Evolutionary conservation across 371 early-diverging fungal genomes (phyloP).

Genomic region (Rhizopus arrhizus): DNA sequence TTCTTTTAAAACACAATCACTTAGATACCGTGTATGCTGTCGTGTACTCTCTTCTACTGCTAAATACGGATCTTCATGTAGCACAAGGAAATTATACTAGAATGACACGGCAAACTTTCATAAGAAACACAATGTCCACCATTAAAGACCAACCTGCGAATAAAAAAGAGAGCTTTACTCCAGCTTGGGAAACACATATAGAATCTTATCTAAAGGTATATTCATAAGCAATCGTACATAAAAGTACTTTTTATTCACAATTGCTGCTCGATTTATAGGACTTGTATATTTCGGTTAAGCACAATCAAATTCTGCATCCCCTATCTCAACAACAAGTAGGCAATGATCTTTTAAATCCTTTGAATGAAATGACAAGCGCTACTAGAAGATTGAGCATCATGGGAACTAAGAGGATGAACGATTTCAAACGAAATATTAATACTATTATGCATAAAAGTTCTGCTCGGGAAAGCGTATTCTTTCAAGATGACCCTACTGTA

Average conservation of each 20-base stretch:
- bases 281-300: constrained; percentile 75
- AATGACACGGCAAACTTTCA: constrained; percentile 65
- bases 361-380: not conserved
- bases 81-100: constrained; percentile 68
- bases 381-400: constrained; percentile 18
- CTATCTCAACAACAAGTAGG: constrained; percentile 16
- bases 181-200: constrained; percentile 48
- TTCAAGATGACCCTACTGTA: constrained; percentile 36
- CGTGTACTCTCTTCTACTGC: constrained; percentile 80
- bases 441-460: constrained; percentile 31
- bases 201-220: constrained; percentile 44
- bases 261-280: constrained; percentile 46
- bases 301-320: constrained; percentile 76
- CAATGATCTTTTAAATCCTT: constrained; percentile 3
- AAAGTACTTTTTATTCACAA: not conserved
- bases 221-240: not conserved
- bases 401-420: constrained; percentile 31
- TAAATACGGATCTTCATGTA: constrained; percentile 92
- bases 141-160: constrained; percentile 44
- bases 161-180: constrained; percentile 15
- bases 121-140: constrained; percentile 62
- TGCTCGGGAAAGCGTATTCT: constrained; percentile 35
- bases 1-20: too few species aligned
- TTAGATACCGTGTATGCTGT: constrained; percentile 83
- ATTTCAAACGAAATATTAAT: constrained; percentile 35